Conservation (phyloP, 192 early-diverging fungal species). For the Coemansia sp. region DNA sequence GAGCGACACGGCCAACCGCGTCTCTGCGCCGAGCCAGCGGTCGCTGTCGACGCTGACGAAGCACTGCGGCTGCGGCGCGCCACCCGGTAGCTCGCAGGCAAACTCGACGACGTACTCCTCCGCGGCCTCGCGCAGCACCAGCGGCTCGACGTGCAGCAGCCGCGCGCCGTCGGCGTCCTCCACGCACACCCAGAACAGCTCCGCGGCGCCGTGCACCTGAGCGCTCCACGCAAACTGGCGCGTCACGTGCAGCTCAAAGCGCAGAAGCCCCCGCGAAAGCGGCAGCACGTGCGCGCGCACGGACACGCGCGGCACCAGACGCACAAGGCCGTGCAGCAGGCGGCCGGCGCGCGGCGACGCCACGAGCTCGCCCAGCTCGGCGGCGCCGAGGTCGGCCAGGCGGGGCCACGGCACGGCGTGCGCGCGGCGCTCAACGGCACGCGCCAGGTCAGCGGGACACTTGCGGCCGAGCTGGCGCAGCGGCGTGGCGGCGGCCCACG, state of each 20-base stretch:
- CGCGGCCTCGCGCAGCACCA: constrained; percentile 81
- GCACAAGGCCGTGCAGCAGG: constrained; percentile 68
- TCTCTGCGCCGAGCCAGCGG: constrained; percentile 93
- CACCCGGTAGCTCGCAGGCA: constrained; percentile 85
- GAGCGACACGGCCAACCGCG: constrained; percentile 89
- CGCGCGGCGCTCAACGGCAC: constrained; percentile 57
- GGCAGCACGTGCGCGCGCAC: constrained; percentile 79
- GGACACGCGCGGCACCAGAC: constrained; percentile 81
- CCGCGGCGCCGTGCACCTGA: constrained; percentile 83
- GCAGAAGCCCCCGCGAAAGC: constrained; percentile 87
- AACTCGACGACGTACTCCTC: constrained; percentile 88
- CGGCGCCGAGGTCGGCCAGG: no score
- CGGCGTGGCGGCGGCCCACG: constrained; percentile 93
- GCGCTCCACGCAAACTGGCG: constrained; percentile 93
- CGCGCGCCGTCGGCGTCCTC: constrained; percentile 86
- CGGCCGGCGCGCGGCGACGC: constrained; percentile 74
- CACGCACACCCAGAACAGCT: constrained; percentile 97
- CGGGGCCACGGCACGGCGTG: no score
- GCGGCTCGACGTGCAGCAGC: constrained; percentile 91
- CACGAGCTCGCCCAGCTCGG: constrained; percentile 88
- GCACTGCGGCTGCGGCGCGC: constrained; percentile 95
- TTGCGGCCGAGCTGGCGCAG: constrained; percentile 73
- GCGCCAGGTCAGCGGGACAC: no score
- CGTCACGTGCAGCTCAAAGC: constrained; percentile 86
- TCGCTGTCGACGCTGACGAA: constrained; percentile 93